These are phyloP conservation scores for Piedraia hortae DNA, from an alignment of 2,329 filamentous ascomycete genomes.

Conservation along the genomic window DNA sequence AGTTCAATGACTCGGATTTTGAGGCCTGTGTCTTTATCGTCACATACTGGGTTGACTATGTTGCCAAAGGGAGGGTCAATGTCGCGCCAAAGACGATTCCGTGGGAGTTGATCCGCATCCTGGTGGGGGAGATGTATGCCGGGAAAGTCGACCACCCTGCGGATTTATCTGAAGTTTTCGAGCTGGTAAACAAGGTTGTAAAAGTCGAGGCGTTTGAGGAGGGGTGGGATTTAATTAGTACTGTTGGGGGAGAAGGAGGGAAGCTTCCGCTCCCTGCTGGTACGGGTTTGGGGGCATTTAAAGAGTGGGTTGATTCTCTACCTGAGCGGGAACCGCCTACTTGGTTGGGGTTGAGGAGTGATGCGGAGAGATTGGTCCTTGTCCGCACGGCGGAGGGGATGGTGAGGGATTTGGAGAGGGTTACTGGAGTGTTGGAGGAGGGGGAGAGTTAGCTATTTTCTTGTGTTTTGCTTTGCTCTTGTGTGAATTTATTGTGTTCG, in stretches of 20 bases:
- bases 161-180: slow-evolving; percentile 48
- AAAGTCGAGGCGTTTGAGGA: slow-evolving; percentile 79
- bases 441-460: too few relatives aligned
- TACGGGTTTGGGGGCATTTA: slow-evolving; percentile 64
- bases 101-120: slow-evolving; percentile 80
- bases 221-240: slow-evolving; percentile 65
- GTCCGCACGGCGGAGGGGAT: slow-evolving; percentile 67
- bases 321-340: slow-evolving; percentile 91
- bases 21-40: slow-evolving; percentile 93
- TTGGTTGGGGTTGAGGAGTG: slow-evolving; percentile 75
- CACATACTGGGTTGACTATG: slow-evolving; percentile 71
- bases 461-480: too few relatives aligned
- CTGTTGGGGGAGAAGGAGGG: slow-evolving; percentile 20
- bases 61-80: slow-evolving; percentile 67
- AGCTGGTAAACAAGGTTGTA: slow-evolving; percentile 50
- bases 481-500: too few relatives aligned
- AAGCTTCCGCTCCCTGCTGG: slow-evolving; percentile 52
- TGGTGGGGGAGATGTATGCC: slow-evolving; percentile 84
- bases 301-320: slow-evolving; percentile 67
- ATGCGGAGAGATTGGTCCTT: slow-evolving; percentile 83
- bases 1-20: slow-evolving; percentile 98
- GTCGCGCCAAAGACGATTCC: slow-evolving; percentile 81
- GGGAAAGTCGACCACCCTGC: slow-evolving; percentile 85
- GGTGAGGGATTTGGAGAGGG: slow-evolving; percentile 57
- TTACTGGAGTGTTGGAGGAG: slow-evolving; percentile 74